Base-by-base conservation (phyloP, 2,329 filamentous ascomycete genomes). In the Verticillium dahliae region DNA sequence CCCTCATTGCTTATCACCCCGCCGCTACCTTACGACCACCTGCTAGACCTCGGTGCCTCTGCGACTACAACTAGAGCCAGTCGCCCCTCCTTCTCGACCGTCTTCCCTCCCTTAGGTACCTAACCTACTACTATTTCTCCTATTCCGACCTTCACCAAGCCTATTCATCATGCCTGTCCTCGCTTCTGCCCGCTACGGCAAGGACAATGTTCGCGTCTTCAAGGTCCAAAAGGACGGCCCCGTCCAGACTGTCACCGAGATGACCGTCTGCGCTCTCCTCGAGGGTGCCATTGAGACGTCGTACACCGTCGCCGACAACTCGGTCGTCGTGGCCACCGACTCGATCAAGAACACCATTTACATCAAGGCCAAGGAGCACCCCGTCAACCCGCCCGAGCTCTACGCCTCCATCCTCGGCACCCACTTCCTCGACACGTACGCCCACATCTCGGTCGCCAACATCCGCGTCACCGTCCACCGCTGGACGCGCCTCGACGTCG, bases 131-230 rank as follows among this genome's bases (percentile, higher is more conserved):
- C 5, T 38, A 38, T 38, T 7, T 38, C 37, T 27, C 27, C 3
- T 27, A 27, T 27, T 4, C 27, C 35, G 35, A 37, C 9, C 6
- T 37, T 7, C 39, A 14, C n/a, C 39, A 45, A 22, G n/a, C 39
- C 2, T 15, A 7, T 22, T 5, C 45, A 56, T 57, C 62, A 87
- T 88, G 84, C 76, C 85, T 66, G 74, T 75, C 68, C 76, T 88
- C 63, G 80, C 83, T 63, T 78, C 85, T 70, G 90, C 90, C 69
- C 87, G 88, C 73, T 94, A 93, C 75, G 90, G 90, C 80, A 94
- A 99, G 86, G 95, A 98, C 85, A 98, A 99, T 80, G 90, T 99
- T 83, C 93, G 95, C 72, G 87, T 99, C 70, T 96, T 90, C 86
- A 99, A 99, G 78, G 92, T 97, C 71, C 84, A 96, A 72, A 87